Percentiles rank a stretch among this genome's conserved stretches.
phyloP scores from a whole-genome alignment of 208 protist genomes.

The Naegleria lovaniensis region DNA sequence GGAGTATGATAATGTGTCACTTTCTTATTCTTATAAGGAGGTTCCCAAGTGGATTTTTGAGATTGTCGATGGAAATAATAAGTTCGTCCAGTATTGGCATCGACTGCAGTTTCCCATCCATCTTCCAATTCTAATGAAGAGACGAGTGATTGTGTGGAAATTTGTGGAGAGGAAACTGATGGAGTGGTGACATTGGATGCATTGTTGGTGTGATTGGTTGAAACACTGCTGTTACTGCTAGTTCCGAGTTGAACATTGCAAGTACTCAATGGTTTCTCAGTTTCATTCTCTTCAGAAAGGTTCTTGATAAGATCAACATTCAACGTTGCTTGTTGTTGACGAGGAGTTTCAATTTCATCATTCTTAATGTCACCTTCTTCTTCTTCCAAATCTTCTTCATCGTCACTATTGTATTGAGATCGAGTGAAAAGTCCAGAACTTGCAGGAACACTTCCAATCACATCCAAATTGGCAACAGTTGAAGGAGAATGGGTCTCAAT shows the following conservation, averaged over 20 bases:
- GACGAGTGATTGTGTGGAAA: background rate
- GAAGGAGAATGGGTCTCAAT: background rate
- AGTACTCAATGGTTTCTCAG: background rate
- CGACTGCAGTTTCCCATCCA: background rate
- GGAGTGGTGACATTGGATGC: no score
- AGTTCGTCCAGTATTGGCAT: background rate
- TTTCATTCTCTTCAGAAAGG: no score
- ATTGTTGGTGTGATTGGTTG: background rate
- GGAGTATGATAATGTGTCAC: background rate
- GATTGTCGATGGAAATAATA: constrained; percentile 24
- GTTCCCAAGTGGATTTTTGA: background rate
- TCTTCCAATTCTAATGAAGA: background rate
- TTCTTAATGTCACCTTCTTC: no score
- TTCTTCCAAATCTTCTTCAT: background rate
- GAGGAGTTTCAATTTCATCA: no score
- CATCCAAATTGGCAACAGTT: background rate
- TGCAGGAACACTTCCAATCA: background rate
- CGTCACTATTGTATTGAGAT: background rate
- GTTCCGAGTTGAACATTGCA: background rate
- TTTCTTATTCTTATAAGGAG: background rate
- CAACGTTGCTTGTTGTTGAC: no score
- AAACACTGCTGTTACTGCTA: no score
- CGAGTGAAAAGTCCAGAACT: background rate
- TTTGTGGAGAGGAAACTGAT: background rate
- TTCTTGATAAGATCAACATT: no score